phyloP scores from a whole-genome alignment of 2,329 filamentous ascomycete species.

The Colletotrichum chrysophilum region DNA sequence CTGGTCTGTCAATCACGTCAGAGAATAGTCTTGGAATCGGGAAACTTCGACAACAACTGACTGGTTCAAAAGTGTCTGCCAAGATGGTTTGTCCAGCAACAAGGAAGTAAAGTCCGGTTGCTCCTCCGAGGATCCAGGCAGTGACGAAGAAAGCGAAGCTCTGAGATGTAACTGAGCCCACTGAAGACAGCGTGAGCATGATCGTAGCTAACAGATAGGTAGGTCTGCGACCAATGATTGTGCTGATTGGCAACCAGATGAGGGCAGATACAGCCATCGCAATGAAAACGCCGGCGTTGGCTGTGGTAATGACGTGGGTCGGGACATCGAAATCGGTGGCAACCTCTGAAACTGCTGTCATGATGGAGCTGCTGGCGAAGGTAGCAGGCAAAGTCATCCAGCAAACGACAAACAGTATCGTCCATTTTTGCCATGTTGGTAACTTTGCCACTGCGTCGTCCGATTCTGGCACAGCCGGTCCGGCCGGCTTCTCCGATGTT shows the following conservation, averaged over 20 bases:
- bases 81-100: neutral
- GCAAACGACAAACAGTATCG: slow-evolving; percentile 22
- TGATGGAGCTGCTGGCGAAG: slow-evolving; percentile 77
- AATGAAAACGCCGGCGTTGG: slow-evolving; percentile 75
- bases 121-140: neutral
- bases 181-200: neutral
- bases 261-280: slow-evolving; percentile 75
- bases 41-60: neutral
- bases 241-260: slow-evolving; percentile 76
- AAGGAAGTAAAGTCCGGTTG: neutral
- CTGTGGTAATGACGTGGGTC: slow-evolving; percentile 73
- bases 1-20: neutral
- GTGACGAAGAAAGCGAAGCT: neutral
- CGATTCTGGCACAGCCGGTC: neutral
- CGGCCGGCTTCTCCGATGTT: neutral
- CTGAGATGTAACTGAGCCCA: neutral
- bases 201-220: neutral
- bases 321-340: slow-evolving; percentile 68
- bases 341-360: slow-evolving; percentile 77
- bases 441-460: neutral
- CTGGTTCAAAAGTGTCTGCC: neutral
- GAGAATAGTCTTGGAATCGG: neutral
- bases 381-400: slow-evolving; percentile 60
- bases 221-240: neutral
- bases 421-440: slow-evolving; percentile 16